phyloP scores from a whole-genome alignment of 2,329 filamentous ascomycete species.

The Penicillium brasilianum region DNA sequence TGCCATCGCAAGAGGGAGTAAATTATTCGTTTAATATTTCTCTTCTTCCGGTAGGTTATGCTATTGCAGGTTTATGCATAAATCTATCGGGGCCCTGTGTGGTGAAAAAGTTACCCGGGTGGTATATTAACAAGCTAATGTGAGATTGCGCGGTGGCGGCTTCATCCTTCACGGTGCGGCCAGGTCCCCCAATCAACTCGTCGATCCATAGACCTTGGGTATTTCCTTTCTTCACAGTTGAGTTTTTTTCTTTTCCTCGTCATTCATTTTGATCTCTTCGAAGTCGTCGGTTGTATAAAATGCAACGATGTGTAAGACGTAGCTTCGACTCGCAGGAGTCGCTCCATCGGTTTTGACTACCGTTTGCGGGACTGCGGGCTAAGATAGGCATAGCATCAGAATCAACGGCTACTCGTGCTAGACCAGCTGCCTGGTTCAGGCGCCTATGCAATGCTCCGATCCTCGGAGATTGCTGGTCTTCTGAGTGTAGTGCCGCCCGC shows the following conservation, averaged over 20 bases:
- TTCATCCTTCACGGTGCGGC: background rate
- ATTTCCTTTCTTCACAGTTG: too few species aligned
- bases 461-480: background rate
- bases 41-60: background rate
- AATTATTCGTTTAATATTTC: background rate
- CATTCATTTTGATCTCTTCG: too few species aligned
- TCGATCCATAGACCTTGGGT: background rate
- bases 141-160: background rate
- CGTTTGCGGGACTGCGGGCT: background rate
- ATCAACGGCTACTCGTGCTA: background rate
- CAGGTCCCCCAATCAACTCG: background rate
- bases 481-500: background rate
- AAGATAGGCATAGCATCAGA: background rate
- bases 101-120: background rate
- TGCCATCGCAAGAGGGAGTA: background rate
- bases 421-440: background rate
- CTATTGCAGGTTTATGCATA: background rate
- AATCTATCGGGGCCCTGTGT: background rate
- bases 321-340: too few species aligned
- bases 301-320: background rate
- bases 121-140: constrained; percentile 2
- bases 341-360: background rate
- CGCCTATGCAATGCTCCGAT: background rate
- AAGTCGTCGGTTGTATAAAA: background rate
- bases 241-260: background rate